Base-by-base conservation (phyloP, 1,284 basidiomycete species). In the Marasmius oreades region DNA sequence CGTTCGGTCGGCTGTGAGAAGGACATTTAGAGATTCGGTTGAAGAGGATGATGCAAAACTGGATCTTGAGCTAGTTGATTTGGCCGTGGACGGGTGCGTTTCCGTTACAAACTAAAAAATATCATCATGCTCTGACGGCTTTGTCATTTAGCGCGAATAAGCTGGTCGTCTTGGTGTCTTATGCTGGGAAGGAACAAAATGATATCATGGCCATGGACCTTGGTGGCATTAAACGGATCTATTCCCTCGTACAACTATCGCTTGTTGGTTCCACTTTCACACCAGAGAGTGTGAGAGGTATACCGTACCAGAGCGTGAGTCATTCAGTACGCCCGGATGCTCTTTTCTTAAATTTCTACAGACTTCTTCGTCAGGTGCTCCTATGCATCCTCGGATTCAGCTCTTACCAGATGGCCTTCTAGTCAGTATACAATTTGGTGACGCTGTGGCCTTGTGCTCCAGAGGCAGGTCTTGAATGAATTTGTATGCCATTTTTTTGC, bases 241-340 rank as follows among this genome's bases (percentile, higher is more conserved):
- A 91, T 67, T 80, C 83, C 16, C 70, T 90, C 42, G 73, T 81
- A 7, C 76, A 77, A 53, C 61, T 90, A 10, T 69, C 75, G 16
- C 66, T 73, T 53, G 61, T 69, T n/a, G 70, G 70, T 4, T 75
- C 75, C 5, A 64, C 63, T 0, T 77, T 84, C 66, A 66, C 70
- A 26, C 74, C 84, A 8, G 70, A 78, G 28, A 72, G 72, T 12
- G 69, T 85, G 31, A 80, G 75, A 45, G 75, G 74, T 36, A 82
- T 92, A 5, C 89, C 89, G 16, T 91, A 90, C 65, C 84, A 91
- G 68, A 85, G 82, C 57, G 90, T 91, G 62, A 65, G 85, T 65
- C 18, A 37, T 46, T 57, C 56, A 46, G n/a, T 5, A 18, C 31
- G 12, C 45, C 45, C 1, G 22, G 34, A 20, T 46, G 37, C 44